Evolutionary conservation across 257 asterid species (phyloP).

Genomic region (Echites panduratus): DNA sequence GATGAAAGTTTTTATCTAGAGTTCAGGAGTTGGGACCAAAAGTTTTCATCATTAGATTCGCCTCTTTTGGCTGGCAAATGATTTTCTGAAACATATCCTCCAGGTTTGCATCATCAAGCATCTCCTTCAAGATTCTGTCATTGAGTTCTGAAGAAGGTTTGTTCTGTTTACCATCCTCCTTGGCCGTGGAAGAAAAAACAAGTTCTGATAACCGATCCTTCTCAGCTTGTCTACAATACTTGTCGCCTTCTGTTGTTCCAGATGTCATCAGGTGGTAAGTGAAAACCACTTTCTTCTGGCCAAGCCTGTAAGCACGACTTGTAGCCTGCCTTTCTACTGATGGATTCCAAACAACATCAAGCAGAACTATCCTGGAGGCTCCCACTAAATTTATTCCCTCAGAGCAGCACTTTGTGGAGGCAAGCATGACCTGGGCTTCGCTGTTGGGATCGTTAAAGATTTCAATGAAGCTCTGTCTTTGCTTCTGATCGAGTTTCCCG

Average conservation of each 20-base stretch:
- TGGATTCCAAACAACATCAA: constrained; percentile 66
- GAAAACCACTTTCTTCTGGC: constrained; percentile 44
- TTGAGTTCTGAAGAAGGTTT: not conserved
- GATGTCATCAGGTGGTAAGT: constrained; percentile 48
- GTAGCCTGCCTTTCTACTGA: constrained; percentile 56
- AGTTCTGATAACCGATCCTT: constrained; percentile 42
- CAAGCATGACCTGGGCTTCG: constrained; percentile 54
- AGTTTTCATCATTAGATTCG: not conserved
- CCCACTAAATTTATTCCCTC: constrained; percentile 59
- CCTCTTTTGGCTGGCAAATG: constrained; percentile 38
- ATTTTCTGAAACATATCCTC: constrained; percentile 32
- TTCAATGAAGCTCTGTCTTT: constrained; percentile 36
- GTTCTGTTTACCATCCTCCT: constrained; percentile 6
- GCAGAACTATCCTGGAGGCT: constrained; percentile 48
- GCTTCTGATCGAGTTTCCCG: constrained; percentile 30
- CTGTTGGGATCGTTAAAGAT: constrained; percentile 37
- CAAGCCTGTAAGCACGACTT: constrained; percentile 52
- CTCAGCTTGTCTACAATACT: constrained; percentile 26
- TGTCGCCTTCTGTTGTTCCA: constrained; percentile 31
- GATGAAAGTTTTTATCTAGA: too few species aligned
- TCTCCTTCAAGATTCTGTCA: constrained; percentile 36
- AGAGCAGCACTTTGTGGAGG: constrained; percentile 48
- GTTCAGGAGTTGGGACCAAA: not conserved
- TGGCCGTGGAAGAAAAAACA: constrained; percentile 26
- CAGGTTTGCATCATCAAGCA: constrained; percentile 22